Percentiles rank a stretch among this genome's conserved stretches.
Evolutionary conservation across 257 asterid species (phyloP).

Genomic region (Knoxia roxburghii): DNA sequence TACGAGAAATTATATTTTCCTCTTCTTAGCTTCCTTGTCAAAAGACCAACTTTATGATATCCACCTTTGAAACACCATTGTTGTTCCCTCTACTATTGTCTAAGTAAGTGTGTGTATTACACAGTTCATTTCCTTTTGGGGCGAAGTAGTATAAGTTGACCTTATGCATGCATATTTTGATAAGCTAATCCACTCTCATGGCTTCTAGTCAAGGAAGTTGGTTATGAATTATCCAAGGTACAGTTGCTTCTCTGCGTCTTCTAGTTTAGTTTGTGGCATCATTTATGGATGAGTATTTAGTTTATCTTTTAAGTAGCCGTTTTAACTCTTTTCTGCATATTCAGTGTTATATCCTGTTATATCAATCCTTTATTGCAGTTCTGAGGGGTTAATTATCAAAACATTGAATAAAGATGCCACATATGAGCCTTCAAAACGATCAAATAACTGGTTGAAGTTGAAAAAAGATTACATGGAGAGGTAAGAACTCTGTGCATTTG

Average conservation of each 20-base stretch:
- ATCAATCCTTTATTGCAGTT: conserved; percentile 37
- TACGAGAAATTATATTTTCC: not conserved
- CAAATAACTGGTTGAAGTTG: conserved; percentile 85
- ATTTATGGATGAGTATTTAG: not conserved
- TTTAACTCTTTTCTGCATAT: not conserved
- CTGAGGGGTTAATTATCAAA: conserved; percentile 89
- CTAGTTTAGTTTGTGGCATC: not conserved
- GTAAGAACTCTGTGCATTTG: conserved; percentile 29
- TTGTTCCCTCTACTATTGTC: not conserved
- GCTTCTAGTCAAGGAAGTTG: too few species aligned
- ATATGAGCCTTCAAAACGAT: conserved; percentile 87
- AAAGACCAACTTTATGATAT: too few species aligned
- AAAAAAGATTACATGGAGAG: conserved; percentile 90
- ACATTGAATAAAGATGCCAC: conserved; percentile 84
- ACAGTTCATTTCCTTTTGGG: not conserved
- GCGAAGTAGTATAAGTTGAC: too few species aligned
- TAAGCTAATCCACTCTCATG: too few species aligned
- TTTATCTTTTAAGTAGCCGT: not conserved
- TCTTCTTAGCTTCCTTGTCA: not conserved
- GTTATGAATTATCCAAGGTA: not conserved
- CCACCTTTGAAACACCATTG: not conserved
- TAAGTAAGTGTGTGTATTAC: not conserved
- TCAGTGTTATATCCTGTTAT: not conserved
- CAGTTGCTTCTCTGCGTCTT: not conserved
- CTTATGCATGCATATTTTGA: too few species aligned